Conservation (phyloP, 805 yeast species). For the Wickerhamiella australiensis region DNA sequence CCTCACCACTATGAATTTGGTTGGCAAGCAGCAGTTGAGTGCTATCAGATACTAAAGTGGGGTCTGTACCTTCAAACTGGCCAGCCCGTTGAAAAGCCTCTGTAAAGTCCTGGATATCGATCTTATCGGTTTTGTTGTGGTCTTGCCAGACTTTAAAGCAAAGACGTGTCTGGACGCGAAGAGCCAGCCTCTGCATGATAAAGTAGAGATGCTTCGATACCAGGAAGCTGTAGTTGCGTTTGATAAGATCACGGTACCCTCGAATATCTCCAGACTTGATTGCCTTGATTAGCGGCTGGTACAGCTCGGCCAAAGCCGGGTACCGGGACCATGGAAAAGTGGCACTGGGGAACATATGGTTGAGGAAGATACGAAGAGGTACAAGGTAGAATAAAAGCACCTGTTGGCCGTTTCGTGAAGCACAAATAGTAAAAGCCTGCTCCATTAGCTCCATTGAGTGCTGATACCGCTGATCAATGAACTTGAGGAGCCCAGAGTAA, state of each 20-base stretch:
- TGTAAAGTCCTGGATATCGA: conserved; percentile 12
- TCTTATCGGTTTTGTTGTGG: conserved; percentile 14
- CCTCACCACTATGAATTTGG: conserved; percentile 17
- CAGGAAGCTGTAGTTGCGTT: conserved; percentile 8
- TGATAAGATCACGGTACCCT: conserved; percentile 6
- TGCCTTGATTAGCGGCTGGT: conserved; percentile 13
- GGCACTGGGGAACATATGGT: conserved; percentile 13
- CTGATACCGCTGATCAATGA: conserved; percentile 16
- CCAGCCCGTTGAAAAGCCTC: background rate
- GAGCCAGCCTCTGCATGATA: conserved; percentile 14
- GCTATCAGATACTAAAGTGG: conserved; percentile 5
- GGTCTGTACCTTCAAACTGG: background rate
- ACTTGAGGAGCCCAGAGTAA: conserved; percentile 18
- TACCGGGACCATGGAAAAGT: conserved; percentile 14
- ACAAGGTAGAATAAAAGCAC: conserved; percentile 16
- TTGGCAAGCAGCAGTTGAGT: conserved; percentile 19
- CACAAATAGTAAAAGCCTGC: conserved; percentile 9
- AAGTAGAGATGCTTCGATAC: conserved; percentile 17
- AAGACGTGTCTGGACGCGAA: conserved; percentile 14
- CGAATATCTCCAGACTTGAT: conserved; percentile 15
- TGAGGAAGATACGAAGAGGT: conserved; percentile 15
- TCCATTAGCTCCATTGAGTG: conserved; percentile 13
- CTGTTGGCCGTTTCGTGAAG: conserved; percentile 5
- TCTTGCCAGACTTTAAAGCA: conserved; percentile 16
- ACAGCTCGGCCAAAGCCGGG: conserved; percentile 14